Percentiles rank a stretch among this genome's conserved stretches.
Evolutionary conservation across 2,329 filamentous ascomycete species (phyloP).

Genomic region (Stromatinia cepivora): DNA sequence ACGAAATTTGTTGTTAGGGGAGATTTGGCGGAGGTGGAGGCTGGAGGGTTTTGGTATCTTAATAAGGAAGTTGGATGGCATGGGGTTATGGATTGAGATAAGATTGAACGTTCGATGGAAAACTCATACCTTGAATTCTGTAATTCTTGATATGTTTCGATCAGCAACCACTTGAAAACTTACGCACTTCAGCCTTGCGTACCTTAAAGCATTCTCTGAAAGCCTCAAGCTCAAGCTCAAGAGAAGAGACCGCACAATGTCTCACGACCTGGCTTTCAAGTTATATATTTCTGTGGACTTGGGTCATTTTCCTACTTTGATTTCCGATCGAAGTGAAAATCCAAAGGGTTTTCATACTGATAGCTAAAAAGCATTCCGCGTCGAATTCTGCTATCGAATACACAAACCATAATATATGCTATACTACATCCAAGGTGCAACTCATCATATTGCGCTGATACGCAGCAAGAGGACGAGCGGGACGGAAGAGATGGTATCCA

Average conservation of each 20-base stretch:
- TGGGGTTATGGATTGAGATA: slow-evolving; percentile 2
- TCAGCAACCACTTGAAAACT: not conserved
- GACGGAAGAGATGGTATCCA: not conserved
- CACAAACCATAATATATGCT: no score
- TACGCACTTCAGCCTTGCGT: not conserved
- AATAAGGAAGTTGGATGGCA: slow-evolving; percentile 12
- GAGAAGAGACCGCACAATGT: slow-evolving; percentile 52
- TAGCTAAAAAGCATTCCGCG: not conserved
- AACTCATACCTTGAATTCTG: not conserved
- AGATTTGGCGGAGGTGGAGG: slow-evolving; percentile 37
- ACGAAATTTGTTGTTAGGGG: slow-evolving; percentile 50
- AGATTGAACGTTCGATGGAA: not conserved
- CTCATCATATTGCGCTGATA: not conserved
- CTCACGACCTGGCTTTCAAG: slow-evolving; percentile 78
- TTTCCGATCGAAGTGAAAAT: slow-evolving; percentile 73
- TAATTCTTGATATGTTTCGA: not conserved
- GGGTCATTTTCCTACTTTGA: slow-evolving; percentile 82
- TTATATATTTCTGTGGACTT: slow-evolving; percentile 68
- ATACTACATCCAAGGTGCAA: no score
- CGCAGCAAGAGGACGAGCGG: not conserved
- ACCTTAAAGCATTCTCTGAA: not conserved
- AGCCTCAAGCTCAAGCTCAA: not conserved
- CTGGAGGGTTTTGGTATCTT: slow-evolving; percentile 29
- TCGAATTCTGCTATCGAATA: not conserved
- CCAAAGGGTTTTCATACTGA: slow-evolving; percentile 72